Evolutionary conservation across 2,329 filamentous ascomycete species (phyloP), one percentile per base, ranked within the genome.

Genomic region (Sporothrix inflata): DNA sequence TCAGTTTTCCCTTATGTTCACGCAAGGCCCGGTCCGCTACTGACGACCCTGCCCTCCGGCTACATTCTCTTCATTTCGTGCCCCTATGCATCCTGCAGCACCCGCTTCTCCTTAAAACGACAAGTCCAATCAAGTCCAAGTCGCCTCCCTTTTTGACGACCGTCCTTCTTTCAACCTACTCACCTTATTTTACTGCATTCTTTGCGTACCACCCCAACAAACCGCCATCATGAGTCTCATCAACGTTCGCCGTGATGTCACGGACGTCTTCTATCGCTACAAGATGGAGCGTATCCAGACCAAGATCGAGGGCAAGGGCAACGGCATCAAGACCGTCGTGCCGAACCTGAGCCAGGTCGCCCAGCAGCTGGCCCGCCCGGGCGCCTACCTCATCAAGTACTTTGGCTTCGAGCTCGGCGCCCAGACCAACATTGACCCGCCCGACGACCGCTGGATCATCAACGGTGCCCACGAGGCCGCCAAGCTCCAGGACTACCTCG

Each of bases 371-470:
- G 94, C 93, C 79, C 95, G 96, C 78, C 95, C 95, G 76, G 94
- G 94, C 76, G 88, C 93, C 80, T 97, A 98, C 83, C 89, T 99
- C 81, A 98, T 99, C 91, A 99, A 99, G 87, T 99, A 97, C 87
- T 99, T 99, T 80, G 96, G 96, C 78, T 98, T 99, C 82, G 96
- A 99, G 85, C 91, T 99, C 73, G 96, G 96, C 82, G 96, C 96
- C 78, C 96, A 98, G 87, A 98, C 96, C 86, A 98, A 98, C 85
- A 94, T 94, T 78, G 96, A 98, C 81, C 95, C 96, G 76, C 91
- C 94, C 79, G 95, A 98, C 82, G 96, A 99, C 82, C 96, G 96
- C 82, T 99, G 96, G 95, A 99, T 99, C 85, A 98, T 99, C 89
- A 99, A 99, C 85, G 96, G 96, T 81, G 94, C 95, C 77, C 96